A percentile compares a stretch with the other conserved stretches of the same genome.
phyloP scores from a whole-genome alignment of 768 basidiomycete species.

The Pholiota molesta region DNA sequence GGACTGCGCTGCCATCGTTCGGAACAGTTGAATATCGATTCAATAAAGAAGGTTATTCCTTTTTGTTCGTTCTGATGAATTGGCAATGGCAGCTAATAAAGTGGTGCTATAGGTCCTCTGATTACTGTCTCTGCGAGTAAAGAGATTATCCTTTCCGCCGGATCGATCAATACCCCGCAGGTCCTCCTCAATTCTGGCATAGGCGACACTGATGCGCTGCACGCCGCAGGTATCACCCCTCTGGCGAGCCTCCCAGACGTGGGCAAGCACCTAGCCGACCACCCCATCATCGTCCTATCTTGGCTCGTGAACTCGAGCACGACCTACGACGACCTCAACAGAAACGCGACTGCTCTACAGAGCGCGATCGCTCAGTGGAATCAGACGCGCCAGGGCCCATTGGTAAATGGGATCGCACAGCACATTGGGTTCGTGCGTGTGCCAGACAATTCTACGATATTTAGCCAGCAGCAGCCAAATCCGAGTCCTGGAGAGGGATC shows the following conservation, averaged over 20 bases:
- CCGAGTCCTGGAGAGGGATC: conserved; percentile 31
- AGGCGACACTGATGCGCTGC: conserved; percentile 25
- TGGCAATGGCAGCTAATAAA: neutral
- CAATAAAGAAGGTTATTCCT: conserved; percentile 1
- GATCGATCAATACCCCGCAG: conserved; percentile 34
- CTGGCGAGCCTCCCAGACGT: conserved; percentile 14
- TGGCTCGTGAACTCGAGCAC: conserved; percentile 27
- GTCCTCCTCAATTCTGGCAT: conserved; percentile 37
- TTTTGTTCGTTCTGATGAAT: neutral
- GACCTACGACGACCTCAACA: conserved; percentile 23
- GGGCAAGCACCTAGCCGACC: conserved; percentile 15
- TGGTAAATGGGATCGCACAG: conserved; percentile 18
- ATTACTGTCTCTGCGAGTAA: conserved; percentile 26
- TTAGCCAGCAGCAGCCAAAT: conserved; percentile 21
- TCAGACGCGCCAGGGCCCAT: conserved; percentile 28
- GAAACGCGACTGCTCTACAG: conserved; percentile 16
- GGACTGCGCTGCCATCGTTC: neutral
- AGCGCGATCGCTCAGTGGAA: conserved; percentile 28
- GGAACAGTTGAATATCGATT: conserved; percentile 12
- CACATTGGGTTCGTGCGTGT: conserved; percentile 29
- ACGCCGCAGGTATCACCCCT: conserved; percentile 22
- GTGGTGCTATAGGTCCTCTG: conserved; percentile 1
- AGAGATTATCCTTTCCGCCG: conserved; percentile 39
- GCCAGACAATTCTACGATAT: conserved; percentile 20
- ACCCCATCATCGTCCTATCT: conserved; percentile 20